phyloP scores from a whole-genome alignment of 768 basidiomycete genomes.

The Rubroboletus satanas region DNA sequence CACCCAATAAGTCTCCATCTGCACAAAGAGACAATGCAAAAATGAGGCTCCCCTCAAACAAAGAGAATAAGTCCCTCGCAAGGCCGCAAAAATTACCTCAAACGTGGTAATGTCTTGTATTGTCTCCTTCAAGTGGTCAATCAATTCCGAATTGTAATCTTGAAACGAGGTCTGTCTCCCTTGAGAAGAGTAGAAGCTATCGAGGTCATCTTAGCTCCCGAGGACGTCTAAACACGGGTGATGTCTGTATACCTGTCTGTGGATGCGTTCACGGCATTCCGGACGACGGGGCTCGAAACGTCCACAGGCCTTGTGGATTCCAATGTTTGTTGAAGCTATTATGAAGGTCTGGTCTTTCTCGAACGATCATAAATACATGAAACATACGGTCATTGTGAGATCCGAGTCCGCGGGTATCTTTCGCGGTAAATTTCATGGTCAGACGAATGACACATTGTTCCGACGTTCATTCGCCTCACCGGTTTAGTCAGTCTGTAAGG shows the following conservation, averaged over 20 bases:
- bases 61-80: background rate
- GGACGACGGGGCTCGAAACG: slow-evolving; percentile 37
- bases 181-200: slow-evolving; percentile 83
- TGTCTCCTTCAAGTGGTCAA: slow-evolving; percentile 49
- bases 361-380: background rate
- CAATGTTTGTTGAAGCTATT: slow-evolving; percentile 46
- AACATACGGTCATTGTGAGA: slow-evolving; percentile 49
- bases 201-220: slow-evolving; percentile 5
- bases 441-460: background rate
- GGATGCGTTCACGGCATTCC: slow-evolving; percentile 62
- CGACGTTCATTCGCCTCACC: slow-evolving; percentile 33
- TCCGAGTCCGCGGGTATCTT: slow-evolving; percentile 59
- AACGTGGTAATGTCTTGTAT: slow-evolving; percentile 58
- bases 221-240: background rate
- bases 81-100: slow-evolving; percentile 45
- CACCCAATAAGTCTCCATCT: slow-evolving; percentile 88
- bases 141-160: slow-evolving; percentile 64
- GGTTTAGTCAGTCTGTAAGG: slow-evolving; percentile 69
- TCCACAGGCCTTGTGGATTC: slow-evolving; percentile 41
- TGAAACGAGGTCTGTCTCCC: slow-evolving; percentile 79
- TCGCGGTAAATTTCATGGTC: background rate
- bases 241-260: slow-evolving; percentile 60
- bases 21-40: background rate
- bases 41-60: background rate
- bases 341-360: slow-evolving; percentile 4